Conservation (phyloP, 352 stramenopile species). For the Pythium aphanidermatum region DNA sequence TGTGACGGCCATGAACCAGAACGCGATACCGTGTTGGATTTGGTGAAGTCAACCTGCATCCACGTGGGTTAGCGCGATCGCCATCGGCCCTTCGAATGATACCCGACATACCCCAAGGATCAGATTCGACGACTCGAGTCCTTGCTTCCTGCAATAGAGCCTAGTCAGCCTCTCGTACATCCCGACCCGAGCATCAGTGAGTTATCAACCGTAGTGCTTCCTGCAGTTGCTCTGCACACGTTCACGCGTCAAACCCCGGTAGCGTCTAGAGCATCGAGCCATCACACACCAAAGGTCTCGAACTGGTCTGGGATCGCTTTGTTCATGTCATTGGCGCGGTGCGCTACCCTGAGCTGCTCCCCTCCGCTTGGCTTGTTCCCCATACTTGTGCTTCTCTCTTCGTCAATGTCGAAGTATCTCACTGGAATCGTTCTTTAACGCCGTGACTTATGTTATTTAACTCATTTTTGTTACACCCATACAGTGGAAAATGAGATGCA, state of each 20-base stretch:
- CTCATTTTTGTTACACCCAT: background rate
- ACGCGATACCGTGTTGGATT: conserved; percentile 52
- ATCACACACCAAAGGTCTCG: conserved; percentile 47
- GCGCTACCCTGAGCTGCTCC: background rate
- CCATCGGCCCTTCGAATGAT: background rate
- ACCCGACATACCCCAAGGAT: conserved; percentile 66
- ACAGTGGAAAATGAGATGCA: too few relatives aligned
- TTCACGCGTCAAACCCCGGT: background rate
- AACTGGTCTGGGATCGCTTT: conserved; percentile 47
- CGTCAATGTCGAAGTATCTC: background rate
- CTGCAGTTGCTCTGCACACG: conserved; percentile 46
- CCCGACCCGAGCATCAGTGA: background rate
- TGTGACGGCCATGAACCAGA: too few relatives aligned
- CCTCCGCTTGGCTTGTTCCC: conserved; percentile 3
- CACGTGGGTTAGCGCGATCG: background rate
- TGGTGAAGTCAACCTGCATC: conserved; percentile 68
- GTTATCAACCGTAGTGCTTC: conserved; percentile 39
- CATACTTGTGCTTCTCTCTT: background rate
- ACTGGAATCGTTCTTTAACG: too few relatives aligned
- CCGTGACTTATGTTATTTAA: conserved; percentile 6
- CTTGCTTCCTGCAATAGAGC: too few relatives aligned
- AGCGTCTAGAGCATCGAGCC: background rate
- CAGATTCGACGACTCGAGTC: conserved; percentile 59
- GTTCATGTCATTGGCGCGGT: conserved; percentile 25
- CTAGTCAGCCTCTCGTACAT: too few relatives aligned